A percentile compares a stretch with the other conserved stretches of the same genome.
phyloP scores from a whole-genome alignment of 345 rosid genomes.

The Salix udensis region DNA sequence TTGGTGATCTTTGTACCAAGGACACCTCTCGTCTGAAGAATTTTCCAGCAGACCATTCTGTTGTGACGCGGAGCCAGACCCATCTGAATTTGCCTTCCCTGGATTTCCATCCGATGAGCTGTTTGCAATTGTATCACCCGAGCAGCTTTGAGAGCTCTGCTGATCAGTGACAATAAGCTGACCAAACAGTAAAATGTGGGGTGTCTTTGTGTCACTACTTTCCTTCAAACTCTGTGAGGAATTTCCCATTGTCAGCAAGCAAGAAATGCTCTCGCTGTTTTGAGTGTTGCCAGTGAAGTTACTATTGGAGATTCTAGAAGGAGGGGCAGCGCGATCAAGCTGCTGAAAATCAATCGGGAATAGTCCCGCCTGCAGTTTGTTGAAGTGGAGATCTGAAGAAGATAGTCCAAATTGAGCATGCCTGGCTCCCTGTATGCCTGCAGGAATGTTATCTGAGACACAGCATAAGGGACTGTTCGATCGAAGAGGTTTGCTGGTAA shows the following conservation, averaged over 20 bases:
- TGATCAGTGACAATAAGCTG: constrained; percentile 67
- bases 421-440: constrained; percentile 99
- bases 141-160: constrained; percentile 57
- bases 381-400: constrained; percentile 64
- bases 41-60: constrained; percentile 44
- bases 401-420: constrained; percentile 80
- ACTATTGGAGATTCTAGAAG: constrained; percentile 31
- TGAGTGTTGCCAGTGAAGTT: constrained; percentile 24
- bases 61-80: constrained; percentile 46
- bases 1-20: constrained; percentile 42
- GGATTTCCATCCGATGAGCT: constrained; percentile 47
- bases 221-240: constrained; percentile 35
- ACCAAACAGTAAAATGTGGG: constrained; percentile 80
- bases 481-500: constrained; percentile 53
- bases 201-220: constrained; percentile 43
- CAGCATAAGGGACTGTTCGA: constrained; percentile 60
- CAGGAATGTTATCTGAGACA: constrained; percentile 73
- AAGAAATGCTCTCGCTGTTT: constrained; percentile 42
- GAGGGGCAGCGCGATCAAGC: constrained; percentile 30
- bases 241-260: constrained; percentile 64
- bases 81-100: constrained; percentile 57
- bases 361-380: constrained; percentile 49
- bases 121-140: constrained; percentile 50
- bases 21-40: constrained; percentile 65
- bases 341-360: constrained; percentile 45